phyloP scores from a whole-genome alignment of 768 basidiomycete species.

The Termitomyces eurrhizus region DNA sequence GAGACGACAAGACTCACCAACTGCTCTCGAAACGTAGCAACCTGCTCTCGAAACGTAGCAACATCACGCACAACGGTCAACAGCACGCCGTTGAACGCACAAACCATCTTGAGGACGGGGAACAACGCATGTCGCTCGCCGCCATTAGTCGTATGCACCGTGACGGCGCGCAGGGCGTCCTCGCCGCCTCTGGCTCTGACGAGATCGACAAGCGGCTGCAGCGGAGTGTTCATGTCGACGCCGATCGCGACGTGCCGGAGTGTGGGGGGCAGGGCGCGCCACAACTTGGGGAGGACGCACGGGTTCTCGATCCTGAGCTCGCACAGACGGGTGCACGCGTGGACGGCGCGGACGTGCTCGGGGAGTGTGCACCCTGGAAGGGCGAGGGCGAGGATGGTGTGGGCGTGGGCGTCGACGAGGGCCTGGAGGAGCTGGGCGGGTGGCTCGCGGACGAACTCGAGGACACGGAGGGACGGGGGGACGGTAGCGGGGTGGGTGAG shows the following conservation, averaged over 20 bases:
- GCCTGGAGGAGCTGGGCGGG: conserved; percentile 50
- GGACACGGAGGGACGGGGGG: conserved; percentile 38
- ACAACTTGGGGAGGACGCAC: conserved; percentile 39
- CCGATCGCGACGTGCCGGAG: conserved; percentile 60
- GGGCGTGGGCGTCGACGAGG: conserved; percentile 46
- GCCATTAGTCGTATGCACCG: conserved; percentile 51
- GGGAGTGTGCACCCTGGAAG: conserved; percentile 51
- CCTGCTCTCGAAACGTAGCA: conserved; percentile 45
- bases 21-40: conserved; percentile 48
- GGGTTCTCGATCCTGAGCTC: conserved; percentile 57
- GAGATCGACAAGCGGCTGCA: conserved; percentile 52
- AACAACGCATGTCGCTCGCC: conserved; percentile 49
- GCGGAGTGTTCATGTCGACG: conserved; percentile 49
- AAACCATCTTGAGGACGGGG: conserved; percentile 55
- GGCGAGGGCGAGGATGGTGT: conserved; percentile 48
- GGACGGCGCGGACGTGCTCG: conserved; percentile 42
- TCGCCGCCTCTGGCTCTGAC: conserved; percentile 35
- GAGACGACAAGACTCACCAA: conserved; percentile 33
- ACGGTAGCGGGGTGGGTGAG: conserved; percentile 52
- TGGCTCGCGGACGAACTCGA: conserved; percentile 63
- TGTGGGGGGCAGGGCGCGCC: conserved; percentile 43
- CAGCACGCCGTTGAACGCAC: conserved; percentile 58
- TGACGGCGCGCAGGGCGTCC: conserved; percentile 38
- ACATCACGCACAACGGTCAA: conserved; percentile 50
- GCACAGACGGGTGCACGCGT: conserved; percentile 45